phyloP scores from a whole-genome alignment of 352 stramenopile species.

The Thraustotheca clavata region DNA sequence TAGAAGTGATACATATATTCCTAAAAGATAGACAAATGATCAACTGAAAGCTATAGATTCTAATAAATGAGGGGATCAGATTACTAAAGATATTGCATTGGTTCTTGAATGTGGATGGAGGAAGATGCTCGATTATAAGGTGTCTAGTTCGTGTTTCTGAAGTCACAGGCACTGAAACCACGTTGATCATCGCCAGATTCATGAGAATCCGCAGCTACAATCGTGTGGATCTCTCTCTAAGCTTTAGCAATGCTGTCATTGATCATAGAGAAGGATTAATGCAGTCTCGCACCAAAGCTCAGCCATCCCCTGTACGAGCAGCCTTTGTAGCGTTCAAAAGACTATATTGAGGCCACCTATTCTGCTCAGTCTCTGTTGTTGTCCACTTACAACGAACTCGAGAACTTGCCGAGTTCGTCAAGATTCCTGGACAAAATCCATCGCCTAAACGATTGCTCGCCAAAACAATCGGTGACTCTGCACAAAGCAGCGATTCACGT shows the following conservation, averaged over 20 bases:
- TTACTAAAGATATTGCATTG: constrained; percentile 22
- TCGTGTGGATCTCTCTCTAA: not conserved
- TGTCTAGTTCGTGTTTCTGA: not conserved
- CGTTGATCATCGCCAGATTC: not conserved
- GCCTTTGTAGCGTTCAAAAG: constrained; percentile 14
- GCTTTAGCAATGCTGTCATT: not conserved
- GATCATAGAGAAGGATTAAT: not conserved
- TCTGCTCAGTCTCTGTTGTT: constrained; percentile 6
- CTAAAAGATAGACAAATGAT: not conserved
- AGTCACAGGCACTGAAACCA: constrained; percentile 19
- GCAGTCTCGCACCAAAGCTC: constrained; percentile 14
- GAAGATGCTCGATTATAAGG: constrained; percentile 7
- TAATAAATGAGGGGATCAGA: constrained; percentile 16
- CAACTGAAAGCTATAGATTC: not conserved
- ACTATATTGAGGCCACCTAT: constrained; percentile 12
- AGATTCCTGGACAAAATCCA: constrained; percentile 20
- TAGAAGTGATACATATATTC: not conserved
- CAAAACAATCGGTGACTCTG: constrained; percentile 20
- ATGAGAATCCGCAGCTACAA: constrained; percentile 11
- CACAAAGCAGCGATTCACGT: not conserved
- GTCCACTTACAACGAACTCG: constrained; percentile 21
- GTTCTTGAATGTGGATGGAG: constrained; percentile 5
- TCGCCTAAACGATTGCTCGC: constrained; percentile 15
- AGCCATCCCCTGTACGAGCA: constrained; percentile 17
- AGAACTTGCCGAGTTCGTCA: constrained; percentile 18